Evolutionary conservation across 1,284 basidiomycete species (phyloP).

Genomic region (Meira nashicola): DNA sequence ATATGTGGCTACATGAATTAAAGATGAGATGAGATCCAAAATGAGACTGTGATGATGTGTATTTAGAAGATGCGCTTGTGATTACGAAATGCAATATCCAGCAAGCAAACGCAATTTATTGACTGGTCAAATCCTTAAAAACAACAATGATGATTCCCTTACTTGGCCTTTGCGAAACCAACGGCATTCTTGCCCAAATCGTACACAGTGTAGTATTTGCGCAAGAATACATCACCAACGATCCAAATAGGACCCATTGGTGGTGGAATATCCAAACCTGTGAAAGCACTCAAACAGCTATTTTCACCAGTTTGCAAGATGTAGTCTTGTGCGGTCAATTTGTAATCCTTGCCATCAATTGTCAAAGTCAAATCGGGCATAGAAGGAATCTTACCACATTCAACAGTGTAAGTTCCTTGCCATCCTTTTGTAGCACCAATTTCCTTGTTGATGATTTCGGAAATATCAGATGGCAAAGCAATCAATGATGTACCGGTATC

Average conservation of each 20-base stretch:
- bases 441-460: slow-evolving; percentile 95
- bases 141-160: slow-evolving; percentile 10
- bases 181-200: slow-evolving; percentile 78
- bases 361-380: slow-evolving; percentile 84
- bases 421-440: slow-evolving; percentile 54
- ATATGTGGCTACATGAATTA: too few species aligned
- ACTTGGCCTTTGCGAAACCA: slow-evolving; percentile 67
- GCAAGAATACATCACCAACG: slow-evolving; percentile 62
- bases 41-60: too few species aligned
- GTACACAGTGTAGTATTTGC: slow-evolving; percentile 90
- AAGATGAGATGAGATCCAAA: too few species aligned
- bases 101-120: too few species aligned
- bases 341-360: slow-evolving; percentile 59
- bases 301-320: slow-evolving; percentile 73
- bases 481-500: slow-evolving; percentile 77
- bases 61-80: too few species aligned
- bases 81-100: too few species aligned
- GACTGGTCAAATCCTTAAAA: too few species aligned
- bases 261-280: slow-evolving; percentile 82
- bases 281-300: slow-evolving; percentile 91
- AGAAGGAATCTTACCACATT: slow-evolving; percentile 74
- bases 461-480: slow-evolving; percentile 84
- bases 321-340: slow-evolving; percentile 79
- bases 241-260: slow-evolving; percentile 88
- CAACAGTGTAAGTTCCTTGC: slow-evolving; percentile 59